Evolutionary conservation across 371 early-diverging fungal genomes (phyloP).

Genomic region (Lichtheimia ornata): DNA sequence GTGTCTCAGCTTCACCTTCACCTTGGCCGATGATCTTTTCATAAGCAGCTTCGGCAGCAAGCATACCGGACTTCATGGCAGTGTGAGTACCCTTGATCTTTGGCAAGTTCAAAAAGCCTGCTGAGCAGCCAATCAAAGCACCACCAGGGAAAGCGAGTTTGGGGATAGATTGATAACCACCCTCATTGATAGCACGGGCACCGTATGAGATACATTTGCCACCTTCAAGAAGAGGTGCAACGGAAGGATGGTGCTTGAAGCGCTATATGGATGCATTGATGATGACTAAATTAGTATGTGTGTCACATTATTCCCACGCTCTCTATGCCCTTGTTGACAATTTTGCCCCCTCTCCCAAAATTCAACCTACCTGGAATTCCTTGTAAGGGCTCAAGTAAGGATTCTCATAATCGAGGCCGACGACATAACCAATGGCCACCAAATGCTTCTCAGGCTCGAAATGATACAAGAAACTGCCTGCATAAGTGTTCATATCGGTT

Average conservation of each 20-base stretch:
- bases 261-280: conserved; percentile 48
- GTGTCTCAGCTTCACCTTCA: conserved; percentile 32
- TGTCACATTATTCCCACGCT: conserved; percentile 22
- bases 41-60: conserved; percentile 86
- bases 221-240: conserved; percentile 83
- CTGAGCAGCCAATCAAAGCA: conserved; percentile 95
- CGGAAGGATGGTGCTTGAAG: conserved; percentile 92
- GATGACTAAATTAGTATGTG: conserved; percentile 6
- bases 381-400: conserved; percentile 95
- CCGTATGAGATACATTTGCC: conserved; percentile 94
- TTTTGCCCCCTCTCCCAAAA: background rate
- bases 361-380: conserved; percentile 78
- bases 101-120: conserved; percentile 96
- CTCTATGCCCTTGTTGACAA: background rate
- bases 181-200: conserved; percentile 96
- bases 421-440: conserved; percentile 87
- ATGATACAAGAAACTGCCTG: conserved; percentile 96
- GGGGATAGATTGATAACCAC: conserved; percentile 93
- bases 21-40: conserved; percentile 59
- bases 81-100: conserved; percentile 99
- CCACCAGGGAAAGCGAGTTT: conserved; percentile 96
- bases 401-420: conserved; percentile 94
- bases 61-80: conserved; percentile 96
- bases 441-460: conserved; percentile 80
- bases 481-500: conserved; percentile 86